Conservation (phyloP, 192 early-diverging fungal genomes). For the Dispira simplex region DNA sequence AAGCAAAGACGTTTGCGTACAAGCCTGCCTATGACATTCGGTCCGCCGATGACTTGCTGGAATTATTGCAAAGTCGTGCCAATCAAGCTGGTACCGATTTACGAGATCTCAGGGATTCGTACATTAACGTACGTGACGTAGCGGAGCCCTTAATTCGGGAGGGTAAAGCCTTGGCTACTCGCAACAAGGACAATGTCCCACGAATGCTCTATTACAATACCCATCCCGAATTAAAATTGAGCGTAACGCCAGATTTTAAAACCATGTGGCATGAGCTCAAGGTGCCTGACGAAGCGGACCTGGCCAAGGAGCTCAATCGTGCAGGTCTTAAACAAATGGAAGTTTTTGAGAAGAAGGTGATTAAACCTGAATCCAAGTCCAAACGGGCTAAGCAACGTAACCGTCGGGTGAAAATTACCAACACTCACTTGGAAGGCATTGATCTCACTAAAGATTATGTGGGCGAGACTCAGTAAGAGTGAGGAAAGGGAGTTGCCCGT, state of each 20-base stretch:
- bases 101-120: conserved; percentile 61
- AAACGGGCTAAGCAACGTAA: conserved; percentile 45
- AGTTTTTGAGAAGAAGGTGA: conserved; percentile 42
- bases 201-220: conserved; percentile 50
- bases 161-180: conserved; percentile 40
- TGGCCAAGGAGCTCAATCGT: conserved; percentile 47
- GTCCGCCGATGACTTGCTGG: conserved; percentile 51
- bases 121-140: conserved; percentile 33
- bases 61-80: conserved; percentile 33
- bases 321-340: conserved; percentile 61
- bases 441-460: conserved; percentile 63
- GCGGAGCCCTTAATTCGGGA: conserved; percentile 37
- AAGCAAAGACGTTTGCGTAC: conserved; percentile 47
- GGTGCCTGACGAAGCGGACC: conserved; percentile 55
- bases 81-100: conserved; percentile 52
- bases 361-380: conserved; percentile 22
- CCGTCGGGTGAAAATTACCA: conserved; percentile 61
- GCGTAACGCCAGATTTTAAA: conserved; percentile 41
- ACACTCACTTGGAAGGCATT: conserved; percentile 57
- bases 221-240: conserved; percentile 14
- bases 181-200: conserved; percentile 46
- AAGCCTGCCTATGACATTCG: conserved; percentile 60
- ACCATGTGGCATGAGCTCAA: conserved; percentile 47
- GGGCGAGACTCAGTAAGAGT: conserved; percentile 12
- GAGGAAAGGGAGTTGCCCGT: too few relatives aligned